A percentile compares a stretch with the other conserved stretches of the same genome.
Conservation (phyloP, 371 early-diverging fungal species). For the Cokeromyces recurvatus region DNA sequence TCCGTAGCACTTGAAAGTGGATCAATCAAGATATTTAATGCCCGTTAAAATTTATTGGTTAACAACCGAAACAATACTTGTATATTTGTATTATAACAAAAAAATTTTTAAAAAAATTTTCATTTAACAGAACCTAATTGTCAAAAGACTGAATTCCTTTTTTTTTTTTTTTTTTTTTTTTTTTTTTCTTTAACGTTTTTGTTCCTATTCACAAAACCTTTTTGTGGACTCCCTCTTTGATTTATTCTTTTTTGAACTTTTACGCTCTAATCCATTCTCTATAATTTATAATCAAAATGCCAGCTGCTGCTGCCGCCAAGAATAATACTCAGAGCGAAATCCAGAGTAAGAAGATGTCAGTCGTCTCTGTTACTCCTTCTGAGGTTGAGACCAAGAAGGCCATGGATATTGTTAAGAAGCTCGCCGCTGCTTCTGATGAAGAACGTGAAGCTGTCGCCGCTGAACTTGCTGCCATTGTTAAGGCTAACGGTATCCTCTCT, state of each 20-base stretch:
- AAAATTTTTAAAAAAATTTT: slow-evolving; percentile 13
- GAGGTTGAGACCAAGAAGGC: slow-evolving; percentile 39
- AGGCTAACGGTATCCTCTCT: slow-evolving; percentile 51
- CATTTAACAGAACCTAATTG: background rate
- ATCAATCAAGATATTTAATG: too few relatives aligned
- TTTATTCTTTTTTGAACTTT: background rate
- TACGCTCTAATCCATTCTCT: slow-evolving; percentile 11
- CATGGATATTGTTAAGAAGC: slow-evolving; percentile 37
- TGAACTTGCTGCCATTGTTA: slow-evolving; percentile 46
- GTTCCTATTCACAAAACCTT: slow-evolving; percentile 7
- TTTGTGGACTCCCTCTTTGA: slow-evolving; percentile 8
- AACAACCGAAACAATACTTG: background rate
- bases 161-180: background rate
- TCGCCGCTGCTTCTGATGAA: slow-evolving; percentile 53
- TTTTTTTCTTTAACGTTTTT: slow-evolving; percentile 7
- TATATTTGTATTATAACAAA: slow-evolving; percentile 1
- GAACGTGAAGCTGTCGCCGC: slow-evolving; percentile 53
- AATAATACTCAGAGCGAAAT: slow-evolving; percentile 33
- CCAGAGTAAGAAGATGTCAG: slow-evolving; percentile 35
- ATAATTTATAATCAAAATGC: slow-evolving; percentile 1
- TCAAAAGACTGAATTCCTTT: too few relatives aligned
- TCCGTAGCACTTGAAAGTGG: too few relatives aligned
- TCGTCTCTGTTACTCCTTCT: slow-evolving; percentile 19
- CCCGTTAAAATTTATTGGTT: too few relatives aligned
- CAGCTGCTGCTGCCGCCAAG: slow-evolving; percentile 12